Evolutionary conservation across 208 protist species (phyloP).

Genomic region (Polymyxa betae): DNA sequence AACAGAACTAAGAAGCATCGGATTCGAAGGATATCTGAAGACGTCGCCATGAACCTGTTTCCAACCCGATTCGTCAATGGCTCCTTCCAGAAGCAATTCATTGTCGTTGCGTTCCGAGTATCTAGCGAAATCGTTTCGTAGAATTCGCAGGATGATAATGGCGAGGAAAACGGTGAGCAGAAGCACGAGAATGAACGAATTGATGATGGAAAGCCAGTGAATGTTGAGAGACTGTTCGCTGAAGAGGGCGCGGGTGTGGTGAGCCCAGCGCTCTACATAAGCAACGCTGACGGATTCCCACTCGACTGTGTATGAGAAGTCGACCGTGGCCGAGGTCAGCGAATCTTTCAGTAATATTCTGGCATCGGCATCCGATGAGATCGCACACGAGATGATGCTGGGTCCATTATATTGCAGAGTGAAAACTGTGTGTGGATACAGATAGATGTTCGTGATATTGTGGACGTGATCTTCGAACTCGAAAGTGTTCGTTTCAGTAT

Average conservation of each 20-base stretch:
- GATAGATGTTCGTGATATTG: constrained; percentile 64
- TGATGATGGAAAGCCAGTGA: constrained; percentile 68
- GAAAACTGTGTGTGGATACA: constrained; percentile 73
- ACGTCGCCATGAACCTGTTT: constrained; percentile 72
- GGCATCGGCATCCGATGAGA: constrained; percentile 39
- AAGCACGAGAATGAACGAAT: constrained; percentile 66
- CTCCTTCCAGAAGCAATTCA: constrained; percentile 11
- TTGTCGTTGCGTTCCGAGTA: constrained; percentile 52
- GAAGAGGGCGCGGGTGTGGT: constrained; percentile 21
- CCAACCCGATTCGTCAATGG: constrained; percentile 70
- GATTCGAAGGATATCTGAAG: constrained; percentile 65
- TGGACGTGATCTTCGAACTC: not conserved
- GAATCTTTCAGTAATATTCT: not conserved
- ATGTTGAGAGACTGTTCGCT: constrained; percentile 64
- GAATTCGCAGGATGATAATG: constrained; percentile 64
- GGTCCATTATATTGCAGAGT: constrained; percentile 65
- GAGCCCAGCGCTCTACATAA: constrained; percentile 55
- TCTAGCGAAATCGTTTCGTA: constrained; percentile 63
- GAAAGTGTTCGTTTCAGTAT: constrained; percentile 56
- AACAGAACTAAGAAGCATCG: constrained; percentile 58
- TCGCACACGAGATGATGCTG: constrained; percentile 59
- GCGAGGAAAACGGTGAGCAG: constrained; percentile 64
- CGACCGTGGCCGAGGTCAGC: not conserved
- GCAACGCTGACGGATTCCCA: constrained; percentile 55
- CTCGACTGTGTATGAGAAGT: constrained; percentile 62